Percentiles rank a stretch among this genome's conserved stretches.
phyloP scores from a whole-genome alignment of 352 stramenopile species.

The Globisporangium cederbergense region DNA sequence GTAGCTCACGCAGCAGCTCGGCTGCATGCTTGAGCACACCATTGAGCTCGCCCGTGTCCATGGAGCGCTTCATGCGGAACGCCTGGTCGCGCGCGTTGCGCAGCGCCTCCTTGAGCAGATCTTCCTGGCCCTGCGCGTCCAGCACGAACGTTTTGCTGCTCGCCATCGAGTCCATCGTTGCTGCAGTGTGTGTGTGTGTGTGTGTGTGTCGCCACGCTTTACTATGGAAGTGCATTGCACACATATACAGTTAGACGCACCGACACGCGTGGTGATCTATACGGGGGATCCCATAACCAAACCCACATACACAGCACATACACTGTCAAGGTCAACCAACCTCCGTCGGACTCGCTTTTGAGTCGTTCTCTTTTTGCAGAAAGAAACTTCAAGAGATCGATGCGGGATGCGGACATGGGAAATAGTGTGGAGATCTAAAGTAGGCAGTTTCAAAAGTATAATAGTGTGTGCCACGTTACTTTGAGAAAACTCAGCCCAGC shows the following conservation, averaged over 20 bases:
- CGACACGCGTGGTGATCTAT: neutral
- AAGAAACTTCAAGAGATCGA: neutral
- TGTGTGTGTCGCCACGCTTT: neutral
- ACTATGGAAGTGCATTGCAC: neutral
- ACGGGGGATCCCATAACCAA: too few species aligned
- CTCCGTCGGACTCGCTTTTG: neutral
- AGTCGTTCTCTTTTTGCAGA: neutral
- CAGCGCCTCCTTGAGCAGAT: conserved; percentile 73
- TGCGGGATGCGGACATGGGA: too few species aligned
- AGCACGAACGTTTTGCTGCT: conserved; percentile 38
- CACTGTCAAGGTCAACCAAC: too few species aligned
- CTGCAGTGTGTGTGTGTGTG: too few species aligned
- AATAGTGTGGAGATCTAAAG: too few species aligned
- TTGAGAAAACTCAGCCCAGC: too few species aligned
- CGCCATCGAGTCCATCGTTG: conserved; percentile 9
- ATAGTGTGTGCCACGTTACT: too few species aligned
- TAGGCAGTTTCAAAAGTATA: too few species aligned
- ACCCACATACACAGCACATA: neutral
- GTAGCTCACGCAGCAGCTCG: conserved; percentile 83
- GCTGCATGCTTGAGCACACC: conserved; percentile 77
- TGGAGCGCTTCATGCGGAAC: conserved; percentile 85
- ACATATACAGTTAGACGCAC: neutral
- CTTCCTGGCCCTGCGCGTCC: conserved; percentile 61
- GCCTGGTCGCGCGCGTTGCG: conserved; percentile 69
- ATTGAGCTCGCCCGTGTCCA: conserved; percentile 67